Evolutionary conservation across 148 eudicot genomes (phyloP), one percentile per base, ranked within the genome.

Genomic region (Rhododendron molle): DNA sequence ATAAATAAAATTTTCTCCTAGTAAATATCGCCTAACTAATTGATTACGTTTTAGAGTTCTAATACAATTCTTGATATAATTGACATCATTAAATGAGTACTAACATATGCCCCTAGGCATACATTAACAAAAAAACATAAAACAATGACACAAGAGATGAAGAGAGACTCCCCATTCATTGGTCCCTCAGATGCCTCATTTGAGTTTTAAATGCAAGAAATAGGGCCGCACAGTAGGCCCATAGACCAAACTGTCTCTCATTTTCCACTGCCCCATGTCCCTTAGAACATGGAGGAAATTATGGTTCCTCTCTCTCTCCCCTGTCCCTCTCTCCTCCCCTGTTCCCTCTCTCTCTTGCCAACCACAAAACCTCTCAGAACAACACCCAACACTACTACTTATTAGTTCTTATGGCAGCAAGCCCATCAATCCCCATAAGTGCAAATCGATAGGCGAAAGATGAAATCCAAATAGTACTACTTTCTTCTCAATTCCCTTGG

Each of bases 241-340:
- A 30, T 71, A 32, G 38, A 71, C 85, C 90, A 88, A 86, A 83
- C 80, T 89, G 90, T 91, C 91, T 91, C 91, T 85, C 88, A 88
- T 86, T 86, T 71, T 32, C 89, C 92, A 90, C 91, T 90, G 82
- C 86, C 88, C 85, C 77, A 78, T 92, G 94, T 90, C 94, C 96
- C 96, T 88, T 89, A 86, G 81, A 94, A 92, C 95, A 92, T 94
- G 96, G 93, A 94, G 87, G 81, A 90, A 91, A 87, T 94, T 92
- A 88, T 91, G 93, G 90, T 89, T 83, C 46, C 83, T 90, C 85
- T 90, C 82, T 89, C 82, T 83, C 78, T 83, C 60, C 60, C 21
- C 60, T 54, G 4, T 16, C 21, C 1, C 34, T 65, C 32, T 52
- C 80, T 34, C 32, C 93, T 16, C 58, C 18, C 58, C 60, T 16